Conservation (phyloP, 148 eudicot species). For the Rhododendron williamsianum region DNA sequence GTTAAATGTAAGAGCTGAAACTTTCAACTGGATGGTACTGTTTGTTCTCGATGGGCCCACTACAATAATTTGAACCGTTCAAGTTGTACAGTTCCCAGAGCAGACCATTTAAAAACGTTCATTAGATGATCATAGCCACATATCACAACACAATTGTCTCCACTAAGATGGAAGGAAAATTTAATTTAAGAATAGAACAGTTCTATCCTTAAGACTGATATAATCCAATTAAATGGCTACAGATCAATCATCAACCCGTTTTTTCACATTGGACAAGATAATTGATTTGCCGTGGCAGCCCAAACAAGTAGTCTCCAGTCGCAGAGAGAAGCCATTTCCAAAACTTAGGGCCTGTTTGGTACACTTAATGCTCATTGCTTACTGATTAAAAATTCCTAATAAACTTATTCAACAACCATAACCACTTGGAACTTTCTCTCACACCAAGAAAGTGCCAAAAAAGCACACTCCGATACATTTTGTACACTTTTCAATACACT, state of each 20-base stretch:
- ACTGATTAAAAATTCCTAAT: not conserved
- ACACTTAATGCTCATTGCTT: not conserved
- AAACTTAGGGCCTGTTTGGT: not conserved
- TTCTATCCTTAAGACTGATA: not conserved
- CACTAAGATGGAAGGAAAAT: not conserved
- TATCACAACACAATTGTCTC: not conserved
- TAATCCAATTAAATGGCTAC: not conserved
- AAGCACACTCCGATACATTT: too few relatives aligned
- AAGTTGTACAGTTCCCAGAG: not conserved
- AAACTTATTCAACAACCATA: not conserved
- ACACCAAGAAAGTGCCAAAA: not conserved
- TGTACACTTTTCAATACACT: too few relatives aligned
- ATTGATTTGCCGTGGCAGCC: not conserved
- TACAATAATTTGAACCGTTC: not conserved
- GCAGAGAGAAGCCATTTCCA: not conserved
- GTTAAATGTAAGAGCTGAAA: slow-evolving; percentile 19
- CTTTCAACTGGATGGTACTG: slow-evolving; percentile 36
- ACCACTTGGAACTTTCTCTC: too few relatives aligned
- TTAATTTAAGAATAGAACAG: not conserved
- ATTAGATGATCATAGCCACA: not conserved
- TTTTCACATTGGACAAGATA: not conserved
- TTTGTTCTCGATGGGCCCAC: not conserved
- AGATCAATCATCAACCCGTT: not conserved
- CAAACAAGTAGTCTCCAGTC: not conserved
- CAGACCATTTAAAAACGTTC: not conserved